Evolutionary conservation across 2,329 filamentous ascomycete genomes (phyloP).

Genomic region (Cladosporium oxysporum): DNA sequence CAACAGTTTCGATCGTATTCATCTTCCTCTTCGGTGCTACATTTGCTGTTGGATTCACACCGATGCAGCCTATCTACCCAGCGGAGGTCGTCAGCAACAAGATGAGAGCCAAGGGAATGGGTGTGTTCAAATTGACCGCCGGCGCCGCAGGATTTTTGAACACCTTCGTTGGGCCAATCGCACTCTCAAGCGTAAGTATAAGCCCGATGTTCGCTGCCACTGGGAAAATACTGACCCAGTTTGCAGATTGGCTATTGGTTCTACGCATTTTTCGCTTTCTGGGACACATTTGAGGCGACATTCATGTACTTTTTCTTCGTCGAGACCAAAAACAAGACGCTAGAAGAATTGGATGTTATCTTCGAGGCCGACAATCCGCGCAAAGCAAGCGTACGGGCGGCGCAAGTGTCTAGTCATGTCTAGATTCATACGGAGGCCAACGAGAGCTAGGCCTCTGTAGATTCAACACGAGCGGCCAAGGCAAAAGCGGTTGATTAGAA

Average conservation of each 20-base stretch:
- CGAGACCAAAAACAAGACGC: conserved; percentile 35
- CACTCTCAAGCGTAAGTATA: conserved; percentile 14
- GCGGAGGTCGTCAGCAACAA: conserved; percentile 45
- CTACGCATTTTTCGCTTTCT: conserved; percentile 24
- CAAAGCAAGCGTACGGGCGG: background rate
- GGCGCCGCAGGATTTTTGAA: conserved; percentile 44
- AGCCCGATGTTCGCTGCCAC: background rate
- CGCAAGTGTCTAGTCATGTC: background rate
- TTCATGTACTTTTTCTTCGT: conserved; percentile 32
- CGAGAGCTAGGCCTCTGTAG: too few relatives aligned
- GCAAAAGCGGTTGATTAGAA: background rate
- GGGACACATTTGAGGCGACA: conserved; percentile 30
- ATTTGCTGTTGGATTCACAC: conserved; percentile 32
- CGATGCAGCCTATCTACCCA: conserved; percentile 34
- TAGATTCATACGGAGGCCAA: too few relatives aligned
- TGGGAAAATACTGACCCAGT: background rate
- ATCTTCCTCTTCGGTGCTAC: conserved; percentile 22
- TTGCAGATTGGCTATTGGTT: conserved; percentile 16
- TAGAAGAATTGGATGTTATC: conserved; percentile 37
- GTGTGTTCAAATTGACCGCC: conserved; percentile 44
- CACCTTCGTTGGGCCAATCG: conserved; percentile 23
- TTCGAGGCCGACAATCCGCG: conserved; percentile 32
- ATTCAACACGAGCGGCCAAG: too few relatives aligned
- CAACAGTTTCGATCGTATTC: conserved; percentile 21
- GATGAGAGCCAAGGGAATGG: conserved; percentile 44